phyloP scores from a whole-genome alignment of 2,329 filamentous ascomycete genomes.

The Neofusicoccum laricinum region DNA sequence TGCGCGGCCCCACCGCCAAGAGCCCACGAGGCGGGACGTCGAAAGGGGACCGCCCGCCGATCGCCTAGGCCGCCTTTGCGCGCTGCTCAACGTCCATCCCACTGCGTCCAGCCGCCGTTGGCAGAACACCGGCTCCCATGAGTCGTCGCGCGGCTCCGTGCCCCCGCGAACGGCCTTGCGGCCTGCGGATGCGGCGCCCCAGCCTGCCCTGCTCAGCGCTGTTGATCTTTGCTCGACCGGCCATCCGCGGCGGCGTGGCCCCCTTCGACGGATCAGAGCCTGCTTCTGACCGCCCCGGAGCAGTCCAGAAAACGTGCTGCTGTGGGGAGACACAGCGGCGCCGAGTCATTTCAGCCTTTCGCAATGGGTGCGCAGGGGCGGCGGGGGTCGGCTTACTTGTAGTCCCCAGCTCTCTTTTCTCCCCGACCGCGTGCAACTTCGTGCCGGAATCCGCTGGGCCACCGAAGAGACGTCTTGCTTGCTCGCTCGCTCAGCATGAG shows the following conservation, averaged over 20 bases:
- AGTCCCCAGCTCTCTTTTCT: not conserved
- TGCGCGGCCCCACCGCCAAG: not conserved
- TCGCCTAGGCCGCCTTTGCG: not conserved
- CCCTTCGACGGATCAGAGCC: not conserved
- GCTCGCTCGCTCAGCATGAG: not conserved
- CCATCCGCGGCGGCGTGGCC: not conserved
- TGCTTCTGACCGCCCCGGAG: not conserved
- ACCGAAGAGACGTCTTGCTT: not conserved
- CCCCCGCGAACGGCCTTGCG: not conserved
- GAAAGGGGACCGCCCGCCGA: not conserved
- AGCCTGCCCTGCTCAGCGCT: not conserved
- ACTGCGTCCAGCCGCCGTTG: not conserved
- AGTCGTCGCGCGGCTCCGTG: not conserved
- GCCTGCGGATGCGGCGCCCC: not conserved
- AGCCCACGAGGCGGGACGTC: not conserved
- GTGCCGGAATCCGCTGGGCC: not conserved
- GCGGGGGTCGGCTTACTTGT: not conserved
- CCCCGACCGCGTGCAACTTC: not conserved
- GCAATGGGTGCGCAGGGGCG: not conserved
- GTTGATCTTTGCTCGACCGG: not conserved
- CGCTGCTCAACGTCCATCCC: not conserved
- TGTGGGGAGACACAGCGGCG: not conserved
- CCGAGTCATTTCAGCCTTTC: constrained; percentile 10
- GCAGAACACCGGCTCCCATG: not conserved
- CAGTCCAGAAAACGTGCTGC: not conserved